phyloP scores from a whole-genome alignment of 148 eudicot species.

The Rhododendron henanense region DNA sequence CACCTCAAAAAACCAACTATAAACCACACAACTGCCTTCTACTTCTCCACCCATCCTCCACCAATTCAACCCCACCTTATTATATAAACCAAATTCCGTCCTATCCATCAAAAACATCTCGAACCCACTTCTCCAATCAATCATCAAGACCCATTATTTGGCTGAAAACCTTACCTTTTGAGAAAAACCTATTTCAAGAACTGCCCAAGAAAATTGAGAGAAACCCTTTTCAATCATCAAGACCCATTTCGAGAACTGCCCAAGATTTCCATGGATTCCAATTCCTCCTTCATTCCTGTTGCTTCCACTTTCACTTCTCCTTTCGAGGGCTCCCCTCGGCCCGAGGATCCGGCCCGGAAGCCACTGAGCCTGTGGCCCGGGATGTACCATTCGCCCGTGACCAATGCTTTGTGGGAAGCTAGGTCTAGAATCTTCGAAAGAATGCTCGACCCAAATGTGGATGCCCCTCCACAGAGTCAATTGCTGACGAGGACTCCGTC shows the following conservation, averaged over 20 bases:
- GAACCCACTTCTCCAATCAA: not conserved
- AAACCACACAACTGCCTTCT: not conserved
- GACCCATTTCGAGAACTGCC: not conserved
- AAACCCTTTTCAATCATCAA: not conserved
- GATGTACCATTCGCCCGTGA: conserved; percentile 97
- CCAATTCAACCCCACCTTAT: not conserved
- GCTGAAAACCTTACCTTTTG: too few species aligned
- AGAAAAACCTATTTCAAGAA: not conserved
- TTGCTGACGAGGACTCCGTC: conserved; percentile 64
- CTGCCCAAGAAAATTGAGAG: not conserved
- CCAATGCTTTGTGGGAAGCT: conserved; percentile 93
- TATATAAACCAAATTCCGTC: not conserved
- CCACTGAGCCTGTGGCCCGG: conserved; percentile 93
- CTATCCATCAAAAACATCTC: not conserved
- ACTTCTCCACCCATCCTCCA: not conserved
- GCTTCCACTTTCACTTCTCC: conserved; percentile 66
- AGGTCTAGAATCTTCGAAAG: conserved; percentile 69
- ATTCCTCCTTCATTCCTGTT: conserved; percentile 44
- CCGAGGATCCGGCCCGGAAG: conserved; percentile 38
- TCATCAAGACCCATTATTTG: not conserved
- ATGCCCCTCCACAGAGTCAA: conserved; percentile 76
- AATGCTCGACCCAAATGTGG: conserved; percentile 56
- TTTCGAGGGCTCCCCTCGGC: conserved; percentile 30
- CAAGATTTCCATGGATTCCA: conserved; percentile 22
- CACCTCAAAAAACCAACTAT: not conserved